phyloP scores from a whole-genome alignment of 2,329 filamentous ascomycete genomes.

The Fusarium foetens region DNA sequence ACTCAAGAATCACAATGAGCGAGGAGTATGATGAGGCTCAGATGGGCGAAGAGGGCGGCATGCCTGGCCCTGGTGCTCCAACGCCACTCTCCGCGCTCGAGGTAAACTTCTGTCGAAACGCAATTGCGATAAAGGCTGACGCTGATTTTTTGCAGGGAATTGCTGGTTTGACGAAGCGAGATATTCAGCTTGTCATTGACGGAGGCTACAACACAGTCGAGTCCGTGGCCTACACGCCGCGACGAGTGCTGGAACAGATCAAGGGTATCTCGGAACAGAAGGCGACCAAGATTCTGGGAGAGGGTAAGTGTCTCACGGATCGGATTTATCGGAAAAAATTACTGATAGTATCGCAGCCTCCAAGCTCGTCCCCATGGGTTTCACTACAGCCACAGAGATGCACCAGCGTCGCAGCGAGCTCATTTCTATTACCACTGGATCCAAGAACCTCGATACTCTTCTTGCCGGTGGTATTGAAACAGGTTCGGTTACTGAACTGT shows the following conservation, averaged over 20 bases:
- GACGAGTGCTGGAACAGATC: slow-evolving; percentile 87
- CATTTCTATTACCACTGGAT: slow-evolving; percentile 97
- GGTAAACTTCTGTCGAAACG: slow-evolving; percentile 62
- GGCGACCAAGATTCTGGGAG: slow-evolving; percentile 87
- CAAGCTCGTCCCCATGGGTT: slow-evolving; percentile 98
- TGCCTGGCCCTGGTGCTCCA: slow-evolving; percentile 89
- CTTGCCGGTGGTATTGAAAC: slow-evolving; percentile 96
- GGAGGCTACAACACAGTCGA: slow-evolving; percentile 96
- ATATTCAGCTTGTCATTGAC: slow-evolving; percentile 92
- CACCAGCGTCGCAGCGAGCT: slow-evolving; percentile 95
- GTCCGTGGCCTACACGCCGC: slow-evolving; percentile 91
- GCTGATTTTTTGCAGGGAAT: slow-evolving; percentile 69
- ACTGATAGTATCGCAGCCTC: slow-evolving; percentile 69
- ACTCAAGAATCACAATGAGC: slow-evolving; percentile 52
- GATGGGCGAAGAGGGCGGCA: slow-evolving; percentile 73
- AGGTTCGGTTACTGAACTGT: slow-evolving; percentile 96
- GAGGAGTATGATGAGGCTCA: slow-evolving; percentile 74
- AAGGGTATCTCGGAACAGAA: slow-evolving; percentile 99
- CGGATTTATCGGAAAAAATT: background rate
- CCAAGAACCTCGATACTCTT: slow-evolving; percentile 95
- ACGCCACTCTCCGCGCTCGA: slow-evolving; percentile 88
- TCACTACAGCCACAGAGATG: slow-evolving; percentile 99
- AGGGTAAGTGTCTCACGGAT: slow-evolving; percentile 67
- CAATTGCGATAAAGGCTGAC: slow-evolving; percentile 20
- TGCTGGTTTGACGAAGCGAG: slow-evolving; percentile 89